Percentiles rank a stretch among this genome's conserved stretches.
phyloP scores from a whole-genome alignment of 352 stramenopile genomes.

The Phytophthora tubulina region DNA sequence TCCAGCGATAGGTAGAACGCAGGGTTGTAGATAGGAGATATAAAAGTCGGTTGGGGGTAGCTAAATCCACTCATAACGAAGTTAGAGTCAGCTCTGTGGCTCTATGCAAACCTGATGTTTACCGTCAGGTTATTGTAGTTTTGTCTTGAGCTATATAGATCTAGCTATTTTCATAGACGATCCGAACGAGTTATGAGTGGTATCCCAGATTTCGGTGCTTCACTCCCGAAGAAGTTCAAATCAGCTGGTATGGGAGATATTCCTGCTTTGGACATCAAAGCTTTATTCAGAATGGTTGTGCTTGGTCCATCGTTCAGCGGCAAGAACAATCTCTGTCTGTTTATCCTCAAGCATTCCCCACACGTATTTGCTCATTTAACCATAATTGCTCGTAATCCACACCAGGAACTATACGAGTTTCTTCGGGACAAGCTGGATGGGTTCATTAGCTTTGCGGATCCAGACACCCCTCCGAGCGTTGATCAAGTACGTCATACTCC shows the following conservation, averaged over 20 bases:
- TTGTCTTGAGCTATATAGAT: slow-evolving; percentile 20
- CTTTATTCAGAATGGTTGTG: slow-evolving; percentile 13
- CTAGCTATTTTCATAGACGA: neutral
- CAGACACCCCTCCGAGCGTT: slow-evolving; percentile 7
- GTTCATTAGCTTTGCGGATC: slow-evolving; percentile 16
- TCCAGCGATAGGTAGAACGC: slow-evolving; percentile 13
- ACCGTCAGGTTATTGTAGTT: too few species aligned
- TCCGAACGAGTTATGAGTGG: slow-evolving; percentile 15
- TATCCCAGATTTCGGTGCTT: slow-evolving; percentile 17
- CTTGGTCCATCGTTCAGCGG: slow-evolving; percentile 4
- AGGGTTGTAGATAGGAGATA: slow-evolving; percentile 15
- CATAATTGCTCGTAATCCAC: slow-evolving; percentile 18
- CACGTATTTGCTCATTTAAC: slow-evolving; percentile 20
- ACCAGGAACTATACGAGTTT: slow-evolving; percentile 16
- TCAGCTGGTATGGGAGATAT: slow-evolving; percentile 1
- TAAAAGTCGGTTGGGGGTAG: slow-evolving; percentile 12
- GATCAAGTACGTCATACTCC: slow-evolving; percentile 10
- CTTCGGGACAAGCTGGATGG: slow-evolving; percentile 7
- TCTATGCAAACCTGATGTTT: too few species aligned
- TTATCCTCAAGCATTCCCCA: slow-evolving; percentile 19
- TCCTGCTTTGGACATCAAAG: slow-evolving; percentile 1
- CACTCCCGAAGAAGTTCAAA: slow-evolving; percentile 8
- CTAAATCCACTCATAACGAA: slow-evolving; percentile 13
- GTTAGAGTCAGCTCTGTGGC: too few species aligned
- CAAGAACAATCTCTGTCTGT: slow-evolving; percentile 19